Base-by-base conservation (phyloP, 148 eudicot genomes). In the Bassia scoparia region DNA sequence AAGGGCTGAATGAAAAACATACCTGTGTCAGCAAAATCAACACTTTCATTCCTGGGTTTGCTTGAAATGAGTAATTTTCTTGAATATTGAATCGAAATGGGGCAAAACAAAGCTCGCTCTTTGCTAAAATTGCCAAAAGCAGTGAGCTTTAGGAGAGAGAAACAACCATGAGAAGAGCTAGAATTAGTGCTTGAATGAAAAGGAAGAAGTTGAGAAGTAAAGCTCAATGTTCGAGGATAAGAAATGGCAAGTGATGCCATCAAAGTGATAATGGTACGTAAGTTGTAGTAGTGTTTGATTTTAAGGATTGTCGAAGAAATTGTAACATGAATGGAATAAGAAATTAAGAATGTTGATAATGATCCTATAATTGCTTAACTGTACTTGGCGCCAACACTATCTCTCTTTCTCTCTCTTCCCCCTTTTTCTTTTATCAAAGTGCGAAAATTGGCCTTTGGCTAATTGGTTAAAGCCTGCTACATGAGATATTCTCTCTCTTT, bases 1-100 rank as follows among this genome's bases (percentile, higher is more conserved):
- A 52, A 74, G 63, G 84, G 5, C 80, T 72, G 44, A 55, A 29
- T 72, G 86, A 83, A 67, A 31, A 52, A 3, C 65, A 61, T 77
- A 79, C 89, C 87, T 53, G 34, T 53, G 37, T 69, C 48, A 23
- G 79, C 12, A 58, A 69, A 17, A 64, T 49, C 17, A 33, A 4
- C 16, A 34, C 16, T 43, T 30, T 46, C 41, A 34, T 8, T 38
- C 46, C 34, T 61, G 64, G 44, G 29, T 8, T 60, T 69, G 43
- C 74, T 74, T 44, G 7, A 21, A 67, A 69, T 33, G 15, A 53
- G 64, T 23, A 63, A 31, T 62, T 24, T 54, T 37, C 41, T 41
- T 9, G 71, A 44, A 13, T 43, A n/a, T 31, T 65, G 63, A 43
- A 69, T 20, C 56, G 33, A 54, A 16, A 30, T 31, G n/a, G 78